Evolutionary conservation across 768 basidiomycete species (phyloP).

Genomic region (Boletus reticuloceps): DNA sequence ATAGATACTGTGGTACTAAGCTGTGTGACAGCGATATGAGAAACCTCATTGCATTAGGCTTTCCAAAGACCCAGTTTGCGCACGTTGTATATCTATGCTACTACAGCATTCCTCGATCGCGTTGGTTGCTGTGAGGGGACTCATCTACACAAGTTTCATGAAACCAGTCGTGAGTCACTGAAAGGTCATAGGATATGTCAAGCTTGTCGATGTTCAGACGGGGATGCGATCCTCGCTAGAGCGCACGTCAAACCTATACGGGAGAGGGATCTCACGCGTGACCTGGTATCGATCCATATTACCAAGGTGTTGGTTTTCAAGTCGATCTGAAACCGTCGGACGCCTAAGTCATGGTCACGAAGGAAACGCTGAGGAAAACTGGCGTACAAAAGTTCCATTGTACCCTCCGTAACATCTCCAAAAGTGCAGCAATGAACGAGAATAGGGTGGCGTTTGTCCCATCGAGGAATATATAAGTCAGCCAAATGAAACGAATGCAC

Average conservation of each 20-base stretch:
- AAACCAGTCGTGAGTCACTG: too few relatives aligned
- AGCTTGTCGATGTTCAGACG: too few relatives aligned
- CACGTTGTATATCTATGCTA: too few relatives aligned
- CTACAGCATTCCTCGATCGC: too few relatives aligned
- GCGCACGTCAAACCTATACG: slow-evolving; percentile 57
- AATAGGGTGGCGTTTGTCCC: slow-evolving; percentile 51
- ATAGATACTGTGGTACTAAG: too few relatives aligned
- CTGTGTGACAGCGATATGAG: too few relatives aligned
- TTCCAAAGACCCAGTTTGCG: too few relatives aligned
- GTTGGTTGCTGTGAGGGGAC: too few relatives aligned
- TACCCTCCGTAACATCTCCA: slow-evolving; percentile 79
- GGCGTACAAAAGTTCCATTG: slow-evolving; percentile 91
- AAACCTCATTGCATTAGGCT: too few relatives aligned
- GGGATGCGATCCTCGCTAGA: slow-evolving; percentile 33
- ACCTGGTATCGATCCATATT: slow-evolving; percentile 81
- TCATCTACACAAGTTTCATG: too few relatives aligned
- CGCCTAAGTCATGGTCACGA: not conserved
- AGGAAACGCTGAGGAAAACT: slow-evolving; percentile 1
- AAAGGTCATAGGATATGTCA: too few relatives aligned
- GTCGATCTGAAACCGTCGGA: slow-evolving; percentile 49
- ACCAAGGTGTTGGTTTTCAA: slow-evolving; percentile 90
- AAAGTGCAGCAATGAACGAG: slow-evolving; percentile 61
- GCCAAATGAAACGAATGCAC: slow-evolving; percentile 80
- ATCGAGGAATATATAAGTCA: slow-evolving; percentile 63
- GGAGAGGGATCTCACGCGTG: slow-evolving; percentile 80